Evolutionary conservation across 306 rosid genomes (phyloP).

Genomic region (Benincasa hispida): DNA sequence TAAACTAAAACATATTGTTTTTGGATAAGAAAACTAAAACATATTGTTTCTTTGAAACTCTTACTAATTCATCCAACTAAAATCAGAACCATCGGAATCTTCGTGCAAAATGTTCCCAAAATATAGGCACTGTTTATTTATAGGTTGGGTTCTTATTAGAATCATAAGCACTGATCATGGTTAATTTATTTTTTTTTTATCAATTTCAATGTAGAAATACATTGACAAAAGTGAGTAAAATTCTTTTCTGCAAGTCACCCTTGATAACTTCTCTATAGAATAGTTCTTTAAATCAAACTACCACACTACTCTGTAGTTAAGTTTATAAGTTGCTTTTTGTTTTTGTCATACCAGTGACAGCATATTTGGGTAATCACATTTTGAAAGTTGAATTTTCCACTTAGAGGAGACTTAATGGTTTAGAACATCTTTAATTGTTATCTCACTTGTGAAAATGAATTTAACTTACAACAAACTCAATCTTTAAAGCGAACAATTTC

Average conservation of each 20-base stretch:
- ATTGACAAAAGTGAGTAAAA: not conserved
- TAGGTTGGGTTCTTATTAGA: not conserved
- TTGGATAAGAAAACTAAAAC: not conserved
- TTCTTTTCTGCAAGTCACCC: not conserved
- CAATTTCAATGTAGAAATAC: not conserved
- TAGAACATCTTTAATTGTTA: not conserved
- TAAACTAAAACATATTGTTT: not conserved
- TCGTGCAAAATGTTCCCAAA: not conserved
- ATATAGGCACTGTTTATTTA: not conserved
- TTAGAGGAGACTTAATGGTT: not conserved
- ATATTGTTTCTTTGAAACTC: not conserved
- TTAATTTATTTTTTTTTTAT: not conserved
- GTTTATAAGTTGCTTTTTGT: not conserved
- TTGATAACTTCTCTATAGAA: not conserved
- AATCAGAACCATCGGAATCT: not conserved
- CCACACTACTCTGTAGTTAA: not conserved
- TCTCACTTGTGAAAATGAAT: not conserved
- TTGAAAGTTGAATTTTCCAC: not conserved
- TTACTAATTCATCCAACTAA: not conserved
- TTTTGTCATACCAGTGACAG: not conserved
- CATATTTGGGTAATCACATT: not conserved
- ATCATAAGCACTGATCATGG: not conserved
- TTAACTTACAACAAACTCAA: not conserved
- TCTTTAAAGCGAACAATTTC: not conserved
- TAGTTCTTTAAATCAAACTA: not conserved